These are phyloP conservation scores for Oropetium thomaeum DNA, from an alignment of 176 grass and related monocot genomes.

Conservation along the genomic window DNA sequence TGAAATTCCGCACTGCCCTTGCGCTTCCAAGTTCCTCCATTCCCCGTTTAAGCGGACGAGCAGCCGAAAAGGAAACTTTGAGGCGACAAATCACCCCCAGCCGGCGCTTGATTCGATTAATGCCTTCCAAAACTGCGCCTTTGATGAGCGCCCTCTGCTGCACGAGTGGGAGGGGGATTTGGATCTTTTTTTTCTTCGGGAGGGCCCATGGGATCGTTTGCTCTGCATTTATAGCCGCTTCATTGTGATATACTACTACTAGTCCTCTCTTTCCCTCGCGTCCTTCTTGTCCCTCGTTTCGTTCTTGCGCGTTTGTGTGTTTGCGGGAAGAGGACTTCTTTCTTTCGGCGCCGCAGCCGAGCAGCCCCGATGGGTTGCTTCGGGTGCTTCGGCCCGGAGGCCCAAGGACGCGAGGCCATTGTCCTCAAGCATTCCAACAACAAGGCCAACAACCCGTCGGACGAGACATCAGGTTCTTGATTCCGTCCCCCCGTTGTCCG, in stretches of 20 bases:
- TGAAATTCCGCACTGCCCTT: no score
- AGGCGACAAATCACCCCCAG: neutral
- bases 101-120: neutral
- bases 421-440: constrained; percentile 37
- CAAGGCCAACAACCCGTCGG: constrained; percentile 22
- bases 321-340: neutral
- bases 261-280: neutral
- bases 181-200: neutral
- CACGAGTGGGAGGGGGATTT: constrained; percentile 11
- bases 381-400: constrained; percentile 50
- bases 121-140: constrained; percentile 10
- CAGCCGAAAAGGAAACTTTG: neutral
- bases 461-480: constrained; percentile 50
- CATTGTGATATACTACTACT: no score
- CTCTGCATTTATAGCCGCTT: constrained; percentile 45
- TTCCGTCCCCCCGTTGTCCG: neutral
- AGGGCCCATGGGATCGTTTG: constrained; percentile 1
- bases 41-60: neutral
- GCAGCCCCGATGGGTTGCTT: constrained; percentile 66
- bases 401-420: constrained; percentile 36
- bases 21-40: neutral
- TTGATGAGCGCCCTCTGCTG: neutral
- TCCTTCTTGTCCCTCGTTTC: neutral
- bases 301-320: neutral
- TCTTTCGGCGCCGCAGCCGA: neutral